Evolutionary conservation across 2,329 filamentous ascomycete genomes (phyloP).

Genomic region (Trichoderma guizhouense): DNA sequence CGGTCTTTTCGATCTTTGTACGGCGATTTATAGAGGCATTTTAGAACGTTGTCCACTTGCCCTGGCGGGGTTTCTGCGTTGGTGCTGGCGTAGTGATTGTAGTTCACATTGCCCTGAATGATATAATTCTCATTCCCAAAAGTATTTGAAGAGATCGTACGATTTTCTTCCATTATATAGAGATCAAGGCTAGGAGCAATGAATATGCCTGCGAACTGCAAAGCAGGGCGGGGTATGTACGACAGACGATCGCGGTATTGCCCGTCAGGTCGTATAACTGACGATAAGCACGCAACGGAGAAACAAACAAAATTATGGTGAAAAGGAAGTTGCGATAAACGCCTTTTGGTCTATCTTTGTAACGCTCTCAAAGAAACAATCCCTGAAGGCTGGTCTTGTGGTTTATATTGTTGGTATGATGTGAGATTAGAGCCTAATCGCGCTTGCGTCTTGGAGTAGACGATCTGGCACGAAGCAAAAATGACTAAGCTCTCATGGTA

Average conservation of each 20-base stretch:
- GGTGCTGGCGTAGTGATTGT: background rate
- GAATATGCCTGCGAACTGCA: background rate
- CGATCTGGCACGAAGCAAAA: background rate
- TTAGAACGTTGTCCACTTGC: background rate
- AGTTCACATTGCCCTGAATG: background rate
- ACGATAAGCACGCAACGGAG: background rate
- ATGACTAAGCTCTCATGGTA: background rate
- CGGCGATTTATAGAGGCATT: slow-evolving; percentile 10
- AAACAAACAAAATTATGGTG: background rate
- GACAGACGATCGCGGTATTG: background rate
- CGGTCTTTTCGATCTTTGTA: slow-evolving; percentile 19
- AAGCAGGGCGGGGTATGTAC: background rate
- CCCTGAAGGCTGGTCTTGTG: background rate
- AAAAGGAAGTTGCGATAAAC: background rate
- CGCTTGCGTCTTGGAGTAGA: background rate
- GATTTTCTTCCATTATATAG: background rate
- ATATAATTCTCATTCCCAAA: background rate
- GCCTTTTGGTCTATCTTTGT: background rate
- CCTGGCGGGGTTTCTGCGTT: background rate
- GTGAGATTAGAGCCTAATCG: background rate
- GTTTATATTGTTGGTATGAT: background rate
- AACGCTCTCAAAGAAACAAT: background rate
- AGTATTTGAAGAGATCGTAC: background rate
- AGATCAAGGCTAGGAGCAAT: background rate
- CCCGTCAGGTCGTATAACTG: background rate